These are phyloP conservation scores for Penicillium coffeae DNA, from an alignment of 495 filamentous ascomycete genomes.

Conservation along the genomic window DNA sequence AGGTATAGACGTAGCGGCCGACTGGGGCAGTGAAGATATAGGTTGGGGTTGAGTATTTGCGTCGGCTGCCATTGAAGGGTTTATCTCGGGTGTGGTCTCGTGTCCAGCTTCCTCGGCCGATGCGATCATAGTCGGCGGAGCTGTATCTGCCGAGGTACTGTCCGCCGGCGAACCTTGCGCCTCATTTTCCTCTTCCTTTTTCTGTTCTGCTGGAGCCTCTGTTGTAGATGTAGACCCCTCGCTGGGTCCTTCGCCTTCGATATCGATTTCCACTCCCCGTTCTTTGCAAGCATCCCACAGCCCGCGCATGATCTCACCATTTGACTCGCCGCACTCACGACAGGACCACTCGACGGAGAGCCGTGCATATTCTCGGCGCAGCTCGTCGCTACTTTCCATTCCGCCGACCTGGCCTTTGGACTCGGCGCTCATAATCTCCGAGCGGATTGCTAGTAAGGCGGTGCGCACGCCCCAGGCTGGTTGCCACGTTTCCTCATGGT, in stretches of 20 bases:
- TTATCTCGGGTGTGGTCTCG: too few relatives aligned
- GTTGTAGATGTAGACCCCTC: background rate
- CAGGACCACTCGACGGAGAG: conserved; percentile 62
- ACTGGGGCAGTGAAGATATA: too few relatives aligned
- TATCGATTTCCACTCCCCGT: conserved; percentile 43
- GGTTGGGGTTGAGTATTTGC: too few relatives aligned
- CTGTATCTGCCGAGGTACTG: too few relatives aligned
- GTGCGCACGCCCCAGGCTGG: conserved; percentile 91
- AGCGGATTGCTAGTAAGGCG: conserved; percentile 49
- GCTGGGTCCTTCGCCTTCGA: conserved; percentile 12
- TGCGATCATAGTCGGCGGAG: background rate
- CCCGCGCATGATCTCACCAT: conserved; percentile 68
- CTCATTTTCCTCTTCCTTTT: background rate
- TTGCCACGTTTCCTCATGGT: conserved; percentile 98
- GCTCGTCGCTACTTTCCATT: conserved; percentile 63
- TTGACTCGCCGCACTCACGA: conserved; percentile 57
- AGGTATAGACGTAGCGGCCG: background rate
- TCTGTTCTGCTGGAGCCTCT: background rate
- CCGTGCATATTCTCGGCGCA: conserved; percentile 61
- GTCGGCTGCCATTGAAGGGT: too few relatives aligned
- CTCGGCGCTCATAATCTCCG: conserved; percentile 50
- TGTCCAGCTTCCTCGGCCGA: too few relatives aligned
- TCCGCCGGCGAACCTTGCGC: too few relatives aligned
- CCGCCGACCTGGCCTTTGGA: conserved; percentile 77
- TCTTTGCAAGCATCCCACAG: conserved; percentile 56